These are phyloP conservation scores for Cardiosporidium cionae DNA, from an alignment of 169 alveolate genomes.

Conservation along the genomic window DNA sequence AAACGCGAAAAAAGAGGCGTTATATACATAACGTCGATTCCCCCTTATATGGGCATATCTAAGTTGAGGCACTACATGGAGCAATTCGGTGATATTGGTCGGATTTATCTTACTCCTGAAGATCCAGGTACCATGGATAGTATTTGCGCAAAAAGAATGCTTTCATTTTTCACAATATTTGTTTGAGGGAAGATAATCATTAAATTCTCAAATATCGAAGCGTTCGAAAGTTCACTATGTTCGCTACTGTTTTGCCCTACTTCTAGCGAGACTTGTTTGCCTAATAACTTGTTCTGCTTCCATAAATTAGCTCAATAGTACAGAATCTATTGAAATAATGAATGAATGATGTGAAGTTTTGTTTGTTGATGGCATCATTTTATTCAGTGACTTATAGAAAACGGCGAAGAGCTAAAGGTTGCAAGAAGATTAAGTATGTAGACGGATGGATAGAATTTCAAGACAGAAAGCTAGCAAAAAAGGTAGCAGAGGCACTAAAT, in stretches of 20 bases:
- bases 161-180: too few relatives aligned
- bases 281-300: too few relatives aligned
- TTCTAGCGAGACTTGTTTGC: too few relatives aligned
- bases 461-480: conserved; percentile 62
- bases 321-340: too few relatives aligned
- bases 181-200: too few relatives aligned
- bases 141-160: too few relatives aligned
- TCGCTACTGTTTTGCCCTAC: too few relatives aligned
- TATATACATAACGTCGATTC: background rate
- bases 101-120: conserved; percentile 4
- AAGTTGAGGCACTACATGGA: background rate
- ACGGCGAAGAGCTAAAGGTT: background rate
- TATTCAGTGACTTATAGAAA: too few relatives aligned
- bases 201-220: too few relatives aligned
- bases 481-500: conserved; percentile 61
- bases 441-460: conserved; percentile 81
- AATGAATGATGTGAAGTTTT: background rate
- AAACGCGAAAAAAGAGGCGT: background rate
- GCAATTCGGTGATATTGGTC: conserved; percentile 2
- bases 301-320: too few relatives aligned
- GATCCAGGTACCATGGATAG: conserved; percentile 3
- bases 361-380: background rate
- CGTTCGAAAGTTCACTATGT: too few relatives aligned
- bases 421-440: conserved; percentile 26
- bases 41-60: background rate